Percentiles rank a stretch among this genome's conserved stretches.
Conservation (phyloP, 2,329 filamentous ascomycete genomes). For the Emergomyces orientalis region DNA sequence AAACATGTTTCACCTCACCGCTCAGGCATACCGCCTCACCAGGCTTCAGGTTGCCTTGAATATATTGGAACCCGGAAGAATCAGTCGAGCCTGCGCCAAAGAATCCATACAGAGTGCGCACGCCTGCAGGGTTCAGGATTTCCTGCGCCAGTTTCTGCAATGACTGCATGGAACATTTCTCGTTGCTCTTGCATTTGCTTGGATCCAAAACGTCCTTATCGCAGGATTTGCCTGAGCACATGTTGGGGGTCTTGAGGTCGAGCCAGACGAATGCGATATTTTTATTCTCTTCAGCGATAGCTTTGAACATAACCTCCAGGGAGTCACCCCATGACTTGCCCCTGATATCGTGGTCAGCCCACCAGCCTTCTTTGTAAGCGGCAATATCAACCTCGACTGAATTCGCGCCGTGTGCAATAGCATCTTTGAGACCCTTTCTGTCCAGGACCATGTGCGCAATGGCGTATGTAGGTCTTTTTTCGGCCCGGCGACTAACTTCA, state of each 20-base stretch:
- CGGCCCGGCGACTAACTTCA: not conserved
- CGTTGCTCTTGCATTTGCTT: not conserved
- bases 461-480: conserved; percentile 2
- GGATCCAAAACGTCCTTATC: not conserved
- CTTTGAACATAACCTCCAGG: conserved; percentile 11
- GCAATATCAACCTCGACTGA: conserved; percentile 18
- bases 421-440: conserved; percentile 10
- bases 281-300: conserved; percentile 12
- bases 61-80: conserved; percentile 9
- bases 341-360: conserved; percentile 16
- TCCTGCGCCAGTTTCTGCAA: conserved; percentile 15
- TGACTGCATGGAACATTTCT: conserved; percentile 14
- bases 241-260: conserved; percentile 19
- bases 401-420: conserved; percentile 17
- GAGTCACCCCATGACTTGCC: conserved; percentile 6
- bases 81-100: conserved; percentile 7
- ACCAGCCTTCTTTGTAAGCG: conserved; percentile 15
- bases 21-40: conserved; percentile 13
- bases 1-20: conserved; percentile 5
- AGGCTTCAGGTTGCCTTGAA: conserved; percentile 8
- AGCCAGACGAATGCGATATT: conserved; percentile 19
- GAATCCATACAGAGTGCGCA: conserved; percentile 17
- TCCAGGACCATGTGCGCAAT: conserved; percentile 36
- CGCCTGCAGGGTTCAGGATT: conserved; percentile 12
- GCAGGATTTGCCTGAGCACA: conserved; percentile 6